These are phyloP conservation scores for Tylopilus rubrobrunneus DNA, from an alignment of 768 basidiomycete species.

Conservation along the genomic window DNA sequence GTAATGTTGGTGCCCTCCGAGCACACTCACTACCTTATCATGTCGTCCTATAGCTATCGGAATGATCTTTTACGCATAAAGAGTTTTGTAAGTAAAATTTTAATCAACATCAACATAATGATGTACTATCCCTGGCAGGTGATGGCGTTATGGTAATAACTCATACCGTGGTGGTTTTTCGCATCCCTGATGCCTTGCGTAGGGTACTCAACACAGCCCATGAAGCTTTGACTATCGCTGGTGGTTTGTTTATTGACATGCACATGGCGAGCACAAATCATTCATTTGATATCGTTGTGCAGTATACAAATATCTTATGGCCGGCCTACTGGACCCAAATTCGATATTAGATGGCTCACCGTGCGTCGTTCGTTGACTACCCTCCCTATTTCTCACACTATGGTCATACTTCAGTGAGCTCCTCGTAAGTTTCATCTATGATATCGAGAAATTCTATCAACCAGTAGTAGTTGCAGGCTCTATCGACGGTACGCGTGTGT, in stretches of 20 bases:
- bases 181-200: neutral
- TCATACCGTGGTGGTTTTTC: too few relatives aligned
- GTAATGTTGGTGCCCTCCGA: too few relatives aligned
- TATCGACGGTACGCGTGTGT: neutral
- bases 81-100: too few relatives aligned
- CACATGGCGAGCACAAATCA: neutral
- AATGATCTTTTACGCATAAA: too few relatives aligned
- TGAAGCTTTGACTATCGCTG: neutral
- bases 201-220: slow-evolving; percentile 12
- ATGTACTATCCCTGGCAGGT: slow-evolving; percentile 1
- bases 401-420: neutral
- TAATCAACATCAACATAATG: too few relatives aligned
- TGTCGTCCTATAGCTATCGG: too few relatives aligned
- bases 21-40: too few relatives aligned
- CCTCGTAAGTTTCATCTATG: neutral
- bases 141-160: slow-evolving; percentile 1
- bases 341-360: too few relatives aligned
- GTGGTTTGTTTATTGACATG: slow-evolving; percentile 1
- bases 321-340: slow-evolving; percentile 13
- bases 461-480: neutral
- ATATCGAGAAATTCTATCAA: neutral
- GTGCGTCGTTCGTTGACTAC: too few relatives aligned
- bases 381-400: too few relatives aligned
- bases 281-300: neutral
- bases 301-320: slow-evolving; percentile 6